Evolutionary conservation across 495 filamentous ascomycete species (phyloP), one percentile per base, ranked within the genome.

Genomic region (Penicillium soppii): DNA sequence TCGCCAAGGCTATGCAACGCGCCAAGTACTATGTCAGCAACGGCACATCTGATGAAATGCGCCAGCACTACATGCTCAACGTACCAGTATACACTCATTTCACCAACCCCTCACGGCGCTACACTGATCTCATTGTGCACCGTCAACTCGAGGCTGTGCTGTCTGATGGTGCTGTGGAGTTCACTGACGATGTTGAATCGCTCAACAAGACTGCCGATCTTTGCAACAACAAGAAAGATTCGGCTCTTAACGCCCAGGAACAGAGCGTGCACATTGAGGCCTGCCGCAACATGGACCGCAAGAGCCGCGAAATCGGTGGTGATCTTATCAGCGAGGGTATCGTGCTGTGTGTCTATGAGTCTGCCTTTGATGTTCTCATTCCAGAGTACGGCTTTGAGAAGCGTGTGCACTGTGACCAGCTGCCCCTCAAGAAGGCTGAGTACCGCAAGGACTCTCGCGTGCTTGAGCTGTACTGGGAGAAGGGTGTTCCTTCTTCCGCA

Each of bases 201-300:
- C 73, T 98, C 23, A 84, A 80, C 59, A 98, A 98, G 82, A 96
- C 88, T 41, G 90, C 92, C 16, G 94, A 98, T 67, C 84, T 89
- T 52, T 96, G 91, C 80, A 98, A 97, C 72, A 96, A 87, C 62
- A 98, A 97, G 84, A 98, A 98, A 68, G 94, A 98, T 62, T 97
- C 94, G 4, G 92, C 95, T 0, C 92, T 95, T 71, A 92, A 89
- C 60, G 94, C 94, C 8, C 94, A 97, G 63, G 94, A 98, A 67
- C 94, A 98, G 73, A 97, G 94, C 66, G 90, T 98, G 54, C 94
- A 98, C 70, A 97, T 98, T 59, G 95, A 97, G 63, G 89, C 91
- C 2, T 98, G 94, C 80, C 85, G 94, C 50, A 84, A 82, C 41
- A 96, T 98, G 87, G 91, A 97, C 64, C 88, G 87, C 69, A 87